Evolutionary conservation across 1,284 basidiomycete species (phyloP).

Genomic region (Marasmius tenuissimus): DNA sequence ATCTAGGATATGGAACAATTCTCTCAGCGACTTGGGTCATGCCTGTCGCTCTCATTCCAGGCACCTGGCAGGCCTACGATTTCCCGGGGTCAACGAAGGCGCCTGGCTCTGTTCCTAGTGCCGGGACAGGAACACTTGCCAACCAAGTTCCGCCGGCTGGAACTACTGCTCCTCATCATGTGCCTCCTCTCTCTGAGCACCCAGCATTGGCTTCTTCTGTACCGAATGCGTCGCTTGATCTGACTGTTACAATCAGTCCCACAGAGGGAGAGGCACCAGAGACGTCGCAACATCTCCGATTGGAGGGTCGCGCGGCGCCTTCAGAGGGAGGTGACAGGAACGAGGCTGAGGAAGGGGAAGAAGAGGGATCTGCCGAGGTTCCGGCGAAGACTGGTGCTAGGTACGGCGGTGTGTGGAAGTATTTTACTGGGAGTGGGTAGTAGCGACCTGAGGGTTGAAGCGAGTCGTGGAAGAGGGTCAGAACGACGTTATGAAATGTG

Average conservation of each 20-base stretch:
- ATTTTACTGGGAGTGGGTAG: too few relatives aligned
- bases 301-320: background rate
- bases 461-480: too few relatives aligned
- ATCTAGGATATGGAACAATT: slow-evolving; percentile 57
- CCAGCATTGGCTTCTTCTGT: too few relatives aligned
- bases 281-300: background rate
- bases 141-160: background rate
- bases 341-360: background rate
- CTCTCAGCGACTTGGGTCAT: slow-evolving; percentile 70
- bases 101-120: slow-evolving; percentile 10
- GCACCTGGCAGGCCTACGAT: slow-evolving; percentile 52
- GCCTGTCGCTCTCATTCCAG: slow-evolving; percentile 63
- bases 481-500: too few relatives aligned
- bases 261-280: background rate
- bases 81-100: slow-evolving; percentile 24
- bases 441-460: too few relatives aligned
- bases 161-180: background rate
- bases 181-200: too few relatives aligned
- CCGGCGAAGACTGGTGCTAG: too few relatives aligned
- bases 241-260: background rate
- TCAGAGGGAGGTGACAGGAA: background rate
- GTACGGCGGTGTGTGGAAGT: too few relatives aligned
- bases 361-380: background rate
- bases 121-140: background rate
- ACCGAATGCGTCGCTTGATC: background rate